These are phyloP conservation scores for Poronia punctata DNA, from an alignment of 495 filamentous ascomycete species.

Conservation along the genomic window DNA sequence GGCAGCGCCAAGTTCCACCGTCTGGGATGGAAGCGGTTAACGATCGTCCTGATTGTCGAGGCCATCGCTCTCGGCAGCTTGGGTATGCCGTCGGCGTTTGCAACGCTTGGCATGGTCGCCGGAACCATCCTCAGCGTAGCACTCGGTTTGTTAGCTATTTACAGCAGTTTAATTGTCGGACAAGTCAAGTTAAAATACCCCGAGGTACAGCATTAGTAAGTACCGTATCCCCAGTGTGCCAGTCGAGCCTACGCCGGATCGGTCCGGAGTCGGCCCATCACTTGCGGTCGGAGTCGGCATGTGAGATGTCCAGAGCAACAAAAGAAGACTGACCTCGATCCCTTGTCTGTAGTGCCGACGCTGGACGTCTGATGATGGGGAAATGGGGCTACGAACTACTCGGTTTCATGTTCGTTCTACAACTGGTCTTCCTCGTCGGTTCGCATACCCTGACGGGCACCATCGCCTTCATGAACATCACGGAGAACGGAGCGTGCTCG, in stretches of 20 bases:
- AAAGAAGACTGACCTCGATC: conserved; percentile 1
- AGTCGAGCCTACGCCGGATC: too few relatives aligned
- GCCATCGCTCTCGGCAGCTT: conserved; percentile 68
- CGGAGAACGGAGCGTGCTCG: conserved; percentile 57
- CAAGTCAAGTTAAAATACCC: conserved; percentile 70
- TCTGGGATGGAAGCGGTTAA: conserved; percentile 45
- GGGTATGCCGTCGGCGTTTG: conserved; percentile 58
- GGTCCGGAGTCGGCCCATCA: too few relatives aligned
- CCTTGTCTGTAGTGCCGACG: conserved; percentile 48
- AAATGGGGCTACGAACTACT: conserved; percentile 57
- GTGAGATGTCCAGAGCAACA: too few relatives aligned
- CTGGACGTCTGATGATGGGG: conserved; percentile 59
- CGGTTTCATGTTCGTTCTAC: conserved; percentile 54
- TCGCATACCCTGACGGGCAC: conserved; percentile 69
- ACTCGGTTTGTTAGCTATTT: conserved; percentile 62
- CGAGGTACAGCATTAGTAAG: conserved; percentile 56
- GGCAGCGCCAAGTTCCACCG: conserved; percentile 35
- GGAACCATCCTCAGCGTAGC: conserved; percentile 51
- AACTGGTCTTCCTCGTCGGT: conserved; percentile 70
- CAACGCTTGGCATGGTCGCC: conserved; percentile 53
- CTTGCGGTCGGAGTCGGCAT: too few relatives aligned
- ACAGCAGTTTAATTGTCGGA: conserved; percentile 71
- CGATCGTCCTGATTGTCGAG: conserved; percentile 60
- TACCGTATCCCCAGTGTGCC: too few relatives aligned
- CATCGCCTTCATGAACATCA: conserved; percentile 62